Evolutionary conservation across 2,329 filamentous ascomycete species (phyloP), one percentile per base, ranked within the genome.

Genomic region (Calonectria leucothoes): DNA sequence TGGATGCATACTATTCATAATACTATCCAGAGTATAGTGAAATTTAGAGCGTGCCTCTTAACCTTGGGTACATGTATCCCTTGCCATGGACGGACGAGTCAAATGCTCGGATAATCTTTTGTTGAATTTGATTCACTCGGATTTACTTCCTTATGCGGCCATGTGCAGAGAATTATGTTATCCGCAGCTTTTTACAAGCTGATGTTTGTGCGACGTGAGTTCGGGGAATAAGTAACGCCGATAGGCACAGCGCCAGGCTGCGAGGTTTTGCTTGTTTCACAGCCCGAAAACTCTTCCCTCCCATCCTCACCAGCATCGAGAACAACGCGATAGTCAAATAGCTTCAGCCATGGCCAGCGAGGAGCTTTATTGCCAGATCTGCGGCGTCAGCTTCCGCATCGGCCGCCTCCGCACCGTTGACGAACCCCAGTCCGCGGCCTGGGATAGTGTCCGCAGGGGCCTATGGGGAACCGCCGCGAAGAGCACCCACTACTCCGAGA

Each of bases 341-440:
- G 15, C 29, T 33, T 42, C 35, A 29, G 4, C 10, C 14, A 76
- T 76, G 75, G 70, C 59, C 20, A 69, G 73, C 51, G 66, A 48
- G 10, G 78, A 80, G 49, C 37, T 77, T 2, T 37, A 72, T n/a
- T 81, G 80, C 71, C 77, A 80, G 11, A 72, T 81, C 15, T 81
- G 80, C 45, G 77, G 77, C 33, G 79, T 82, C n/a, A 80, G 78
- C n/a, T 82, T 80, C 71, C 81, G 80, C 51, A 79, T 82, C 33
- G 74, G 72, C 17, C 80, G 81, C 7, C 69, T 72, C 25, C 77
- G 80, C 3, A 77, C 74, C 6, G 51, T 49, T 1, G 68, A 64
- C 2, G 81, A 82, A 27, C 77, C 77, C 25, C 65, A 69, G 6
- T 70, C 67, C 61, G 75, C 76, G 11, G 76, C 72, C 11, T 78